phyloP scores from a whole-genome alignment of 345 rosid species.

The Gossypium arboreum region DNA sequence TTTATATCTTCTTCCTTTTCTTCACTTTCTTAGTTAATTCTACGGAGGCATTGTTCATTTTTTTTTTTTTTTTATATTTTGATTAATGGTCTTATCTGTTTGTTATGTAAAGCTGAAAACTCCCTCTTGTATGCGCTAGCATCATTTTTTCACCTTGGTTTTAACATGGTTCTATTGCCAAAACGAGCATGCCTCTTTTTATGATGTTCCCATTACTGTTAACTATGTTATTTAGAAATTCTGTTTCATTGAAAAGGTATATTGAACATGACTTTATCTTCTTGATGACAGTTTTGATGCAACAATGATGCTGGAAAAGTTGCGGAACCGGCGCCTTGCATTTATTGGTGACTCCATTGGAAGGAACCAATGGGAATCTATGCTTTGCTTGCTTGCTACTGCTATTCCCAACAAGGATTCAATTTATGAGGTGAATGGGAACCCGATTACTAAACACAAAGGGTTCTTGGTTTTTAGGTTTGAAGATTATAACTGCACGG shows the following conservation, averaged over 20 bases:
- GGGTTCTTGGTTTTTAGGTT: conserved; percentile 73
- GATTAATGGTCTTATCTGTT: no score
- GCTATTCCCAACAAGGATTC: conserved; percentile 53
- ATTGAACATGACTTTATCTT: background rate
- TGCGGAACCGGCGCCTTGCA: conserved; percentile 57
- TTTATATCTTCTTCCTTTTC: no score
- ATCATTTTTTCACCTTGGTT: no score
- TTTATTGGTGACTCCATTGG: conserved; percentile 96
- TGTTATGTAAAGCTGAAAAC: no score
- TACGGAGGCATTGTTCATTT: no score
- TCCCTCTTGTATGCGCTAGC: no score
- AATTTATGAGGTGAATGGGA: conserved; percentile 68
- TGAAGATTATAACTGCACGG: conserved; percentile 72
- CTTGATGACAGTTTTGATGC: conserved; percentile 63
- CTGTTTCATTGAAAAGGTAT: conserved; percentile 14
- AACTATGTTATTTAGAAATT: conserved; percentile 1
- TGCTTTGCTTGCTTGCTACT: conserved; percentile 78
- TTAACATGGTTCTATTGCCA: no score
- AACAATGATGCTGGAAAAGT: conserved; percentile 55
- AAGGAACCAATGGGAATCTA: conserved; percentile 95
- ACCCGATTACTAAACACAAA: conserved; percentile 78
- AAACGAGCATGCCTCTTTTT: no score
- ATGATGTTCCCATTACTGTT: background rate
- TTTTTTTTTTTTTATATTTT: no score
- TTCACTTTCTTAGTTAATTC: no score